Base-by-base conservation (phyloP, 257 asterid species). In the Schizonepeta tenuifolia region DNA sequence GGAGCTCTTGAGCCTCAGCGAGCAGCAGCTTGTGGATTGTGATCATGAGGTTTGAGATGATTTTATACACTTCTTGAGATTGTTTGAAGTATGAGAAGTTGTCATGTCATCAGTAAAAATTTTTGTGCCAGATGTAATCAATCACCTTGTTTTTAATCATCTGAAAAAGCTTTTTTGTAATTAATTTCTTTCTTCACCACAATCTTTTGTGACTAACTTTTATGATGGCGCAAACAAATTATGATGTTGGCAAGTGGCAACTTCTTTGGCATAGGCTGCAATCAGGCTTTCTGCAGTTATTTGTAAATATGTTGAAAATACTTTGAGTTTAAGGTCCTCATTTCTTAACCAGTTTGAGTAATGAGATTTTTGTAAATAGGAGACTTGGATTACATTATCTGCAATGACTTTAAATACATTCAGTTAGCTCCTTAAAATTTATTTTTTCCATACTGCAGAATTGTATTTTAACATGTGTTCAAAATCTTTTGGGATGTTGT, bases 21-120 rank as follows among this genome's bases (percentile, higher is more conserved):
- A 94, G 83, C 98, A 94, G 84, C 98, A 94, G 87, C 98, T 91
- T 66, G 96, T 94, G 77, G 98, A 94, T 71, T 94, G 97, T 70
- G 98, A 94, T 82, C 96, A 94, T 38, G 93, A 88, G 97, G 98
- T 94, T 68, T 60, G 86, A n/a, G n/a, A n/a, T n/a, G n/a, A n/a
- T n/a, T 24, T 36, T 31, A 0, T 63, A 7, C 67, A 2, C 33
- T 4, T 43, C 40, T 24, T 70, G 75, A 41, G 46, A 41, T 14
- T 22, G 58, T 70, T 40, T 41, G 5, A 12, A 43, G 57, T 36
- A 40, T 15, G 15, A 56, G 13, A 38, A 57, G 35, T 41, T 15
- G 13, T 57, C 51, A 53, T 54, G 14, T 55, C 5, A 22, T 56
- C 9, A 5, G 9, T 15, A 3, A 1, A 31, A 55, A 21, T 13